Base-by-base conservation (phyloP, 768 basidiomycete genomes). In the Mycena galericulata region DNA sequence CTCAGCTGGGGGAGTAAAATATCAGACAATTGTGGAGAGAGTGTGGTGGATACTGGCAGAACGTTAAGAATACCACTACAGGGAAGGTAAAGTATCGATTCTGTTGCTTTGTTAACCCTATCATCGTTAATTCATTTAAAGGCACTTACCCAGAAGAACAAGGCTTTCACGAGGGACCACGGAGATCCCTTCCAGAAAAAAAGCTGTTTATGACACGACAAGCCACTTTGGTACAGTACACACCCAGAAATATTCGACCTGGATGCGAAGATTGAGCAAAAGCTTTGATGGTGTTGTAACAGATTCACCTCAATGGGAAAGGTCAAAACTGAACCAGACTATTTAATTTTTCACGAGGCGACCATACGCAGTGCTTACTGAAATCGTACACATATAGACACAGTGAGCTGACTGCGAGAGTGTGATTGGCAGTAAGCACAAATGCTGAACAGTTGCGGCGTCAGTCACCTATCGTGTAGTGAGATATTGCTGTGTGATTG, bases 181-280 rank as follows among this genome's bases (percentile, higher is more conserved):
- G 49, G 29, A 0, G 65, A 40, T 3, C 49, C 40, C 65, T 66
- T n/a, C n/a, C n/a, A n/a, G n/a, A n/a, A n/a, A n/a, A 24, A 15
- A n/a, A 24, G n/a, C 9, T 26, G 18, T 26, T 50, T 2, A 38
- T 27, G 24, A 27, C 22, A 20, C 2, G 15, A 15, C 1, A 38
- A n/a, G 27, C 40, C 27, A 29, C 14, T 2, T 17, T 24, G 5
- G 36, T 5, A 40, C 27, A 22, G 6, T 24, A 51, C 51, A 26
- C 2, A 66, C 65, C 65, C 65, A 66, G 40, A 66, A 66, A 53
- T 66, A 58, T 51, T 58, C 65, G 32, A 66, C 65, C 65, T 66
- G 26, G 22, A 26, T 15, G 22, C 26, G 2, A 34, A 7, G 29
- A 27, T 20, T 32, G 14, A 24, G 14, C 10, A 10, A 20, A 47